phyloP scores from a whole-genome alignment of 805 yeast species.

The Monosporozyma servazzii region DNA sequence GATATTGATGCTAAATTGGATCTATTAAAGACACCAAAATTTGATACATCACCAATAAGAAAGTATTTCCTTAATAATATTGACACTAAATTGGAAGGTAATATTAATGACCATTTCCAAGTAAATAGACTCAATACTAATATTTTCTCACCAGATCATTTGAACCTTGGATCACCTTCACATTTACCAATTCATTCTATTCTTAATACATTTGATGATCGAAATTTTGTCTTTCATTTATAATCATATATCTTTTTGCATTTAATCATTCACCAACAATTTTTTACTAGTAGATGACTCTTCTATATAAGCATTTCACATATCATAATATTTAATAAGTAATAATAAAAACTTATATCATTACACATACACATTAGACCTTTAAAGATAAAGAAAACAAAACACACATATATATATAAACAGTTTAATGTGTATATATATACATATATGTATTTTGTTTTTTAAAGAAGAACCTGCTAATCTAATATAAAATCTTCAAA shows the following conservation, averaged over 20 bases:
- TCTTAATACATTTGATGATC: neutral
- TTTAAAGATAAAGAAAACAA: neutral
- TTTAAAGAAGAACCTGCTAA: too few relatives aligned
- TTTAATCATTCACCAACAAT: neutral
- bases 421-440: neutral
- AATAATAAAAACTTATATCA: neutral
- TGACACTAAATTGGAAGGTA: neutral
- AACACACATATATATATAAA: neutral
- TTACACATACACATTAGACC: neutral
- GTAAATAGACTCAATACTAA: neutral
- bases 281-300: neutral
- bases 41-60: slow-evolving; percentile 4
- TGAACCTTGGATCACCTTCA: neutral
- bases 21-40: slow-evolving; percentile 8
- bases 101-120: neutral
- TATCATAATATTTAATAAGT: too few relatives aligned
- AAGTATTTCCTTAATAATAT: slow-evolving; percentile 1
- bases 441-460: too few relatives aligned
- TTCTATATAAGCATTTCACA: neutral
- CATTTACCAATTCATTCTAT: neutral
- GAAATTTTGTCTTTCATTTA: neutral
- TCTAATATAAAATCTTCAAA: too few relatives aligned
- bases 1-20: slow-evolving; percentile 11
- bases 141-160: neutral
- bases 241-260: neutral